Percentiles rank a stretch among this genome's conserved stretches.
Evolutionary conservation across 2,329 filamentous ascomycete species (phyloP).

Genomic region (Beauveria sp.): DNA sequence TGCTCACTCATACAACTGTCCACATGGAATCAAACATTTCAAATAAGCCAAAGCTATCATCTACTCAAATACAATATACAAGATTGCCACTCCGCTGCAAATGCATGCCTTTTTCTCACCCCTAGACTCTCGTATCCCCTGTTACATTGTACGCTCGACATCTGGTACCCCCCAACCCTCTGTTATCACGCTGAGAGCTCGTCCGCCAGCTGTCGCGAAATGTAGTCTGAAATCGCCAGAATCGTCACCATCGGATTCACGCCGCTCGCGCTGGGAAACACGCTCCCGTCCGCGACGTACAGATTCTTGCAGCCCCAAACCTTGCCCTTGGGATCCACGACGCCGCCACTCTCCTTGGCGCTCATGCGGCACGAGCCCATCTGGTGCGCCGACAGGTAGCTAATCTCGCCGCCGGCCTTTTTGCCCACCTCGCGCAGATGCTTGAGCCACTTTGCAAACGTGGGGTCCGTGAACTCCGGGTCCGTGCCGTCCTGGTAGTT

Average conservation of each 20-base stretch:
- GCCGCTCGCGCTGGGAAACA: slow-evolving; percentile 68
- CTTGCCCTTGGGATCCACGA: slow-evolving; percentile 49
- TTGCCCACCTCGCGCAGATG: slow-evolving; percentile 41
- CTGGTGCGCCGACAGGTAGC: slow-evolving; percentile 68
- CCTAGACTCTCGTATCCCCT: not conserved
- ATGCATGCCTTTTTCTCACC: not conserved
- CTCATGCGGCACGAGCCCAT: slow-evolving; percentile 76
- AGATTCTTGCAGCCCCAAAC: slow-evolving; percentile 61
- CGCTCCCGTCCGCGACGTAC: slow-evolving; percentile 67
- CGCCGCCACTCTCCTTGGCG: slow-evolving; percentile 39
- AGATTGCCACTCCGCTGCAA: not conserved
- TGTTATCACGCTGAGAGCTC: slow-evolving; percentile 24
- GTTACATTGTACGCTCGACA: not conserved
- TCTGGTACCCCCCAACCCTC: not conserved
- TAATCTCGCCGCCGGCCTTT: slow-evolving; percentile 37
- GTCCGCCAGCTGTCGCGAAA: slow-evolving; percentile 48
- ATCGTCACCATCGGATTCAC: slow-evolving; percentile 77
- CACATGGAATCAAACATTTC: not conserved
- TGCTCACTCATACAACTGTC: not conserved
- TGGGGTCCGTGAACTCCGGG: slow-evolving; percentile 47
- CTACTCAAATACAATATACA: not conserved
- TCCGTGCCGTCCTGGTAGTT: slow-evolving; percentile 18
- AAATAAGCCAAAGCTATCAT: not conserved
- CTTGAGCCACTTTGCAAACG: slow-evolving; percentile 55
- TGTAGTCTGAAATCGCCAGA: slow-evolving; percentile 63